Base-by-base conservation (phyloP, 129 eudicot genomes). In the Arctium lappa region DNA sequence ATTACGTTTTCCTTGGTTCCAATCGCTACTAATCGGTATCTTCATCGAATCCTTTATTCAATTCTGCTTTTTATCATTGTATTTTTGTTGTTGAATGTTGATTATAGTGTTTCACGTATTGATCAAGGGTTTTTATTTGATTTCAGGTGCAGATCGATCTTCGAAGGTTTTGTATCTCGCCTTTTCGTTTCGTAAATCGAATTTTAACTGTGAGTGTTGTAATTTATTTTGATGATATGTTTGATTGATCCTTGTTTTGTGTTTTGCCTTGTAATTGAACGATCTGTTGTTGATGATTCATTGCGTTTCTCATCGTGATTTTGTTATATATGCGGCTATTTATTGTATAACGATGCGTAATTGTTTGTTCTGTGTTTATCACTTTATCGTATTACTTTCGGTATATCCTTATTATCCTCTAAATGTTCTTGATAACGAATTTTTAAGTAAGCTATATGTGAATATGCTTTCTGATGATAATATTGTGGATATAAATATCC, bases 11-110 rank as follows among this genome's bases (percentile, higher is more conserved):
- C 16, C 76, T 34, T 5, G 29, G 33, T 80, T 70, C 16, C 53
- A 32, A 2, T 80, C 70, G 32, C 29, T 69, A 36, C 33, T n/a
- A 70, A 46, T 48, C 9, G 83, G 83, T 80, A 70, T 5, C 77
- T 46, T 70, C 12, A 9, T 70, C 69, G n/a, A 30, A 29, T 15
- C 11, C 1, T 46, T 66, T 7, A 32, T 46, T 18, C 11, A 32
- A 12, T 29, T 66, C 33, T 27, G 1, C 30, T 40, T 39, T 70
- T 69, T 12, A 80, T 36, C 68, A 18, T 32, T 37, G 5, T 70
- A 33, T 70, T 36, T 4, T 30, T 56, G 29, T 80, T 48, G 74
- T 68, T 31, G 31, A 16, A 11, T 65, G 74, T 68, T 31, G 31
- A 16, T 18, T 65, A 9, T 40, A 53, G 22, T 83, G 60, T 76